Evolutionary conservation across 345 rosid genomes (phyloP).

Genomic region (Garcia nutans): DNA sequence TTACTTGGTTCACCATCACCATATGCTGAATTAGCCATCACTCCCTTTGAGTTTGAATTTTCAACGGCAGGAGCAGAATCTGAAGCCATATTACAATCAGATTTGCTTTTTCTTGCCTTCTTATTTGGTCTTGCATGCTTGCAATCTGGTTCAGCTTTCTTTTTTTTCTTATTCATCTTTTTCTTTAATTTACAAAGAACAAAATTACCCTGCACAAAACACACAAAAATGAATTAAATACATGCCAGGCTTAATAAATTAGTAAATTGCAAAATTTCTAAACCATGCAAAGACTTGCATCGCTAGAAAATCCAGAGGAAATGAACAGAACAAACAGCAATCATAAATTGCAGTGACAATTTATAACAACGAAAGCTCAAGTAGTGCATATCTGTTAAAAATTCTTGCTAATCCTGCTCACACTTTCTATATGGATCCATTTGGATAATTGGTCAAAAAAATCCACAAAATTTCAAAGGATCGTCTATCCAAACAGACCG

Average conservation of each 20-base stretch:
- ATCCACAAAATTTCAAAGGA: no score
- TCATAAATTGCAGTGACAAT: no score
- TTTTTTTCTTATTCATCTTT: background rate
- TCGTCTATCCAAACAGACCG: no score
- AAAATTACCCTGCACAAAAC: constrained; percentile 22
- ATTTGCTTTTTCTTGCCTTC: background rate
- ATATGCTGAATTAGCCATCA: background rate
- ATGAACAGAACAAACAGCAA: no score
- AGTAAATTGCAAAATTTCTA: background rate
- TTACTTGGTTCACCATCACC: background rate
- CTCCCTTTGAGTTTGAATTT: background rate
- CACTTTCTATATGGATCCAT: no score
- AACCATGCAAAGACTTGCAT: no score
- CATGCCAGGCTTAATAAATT: background rate
- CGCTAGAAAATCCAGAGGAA: no score
- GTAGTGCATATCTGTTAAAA: no score
- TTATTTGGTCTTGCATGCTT: background rate
- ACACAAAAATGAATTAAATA: background rate
- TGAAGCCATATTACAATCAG: background rate
- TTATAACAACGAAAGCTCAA: no score
- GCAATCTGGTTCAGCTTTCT: background rate
- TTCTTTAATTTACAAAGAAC: constrained; percentile 33
- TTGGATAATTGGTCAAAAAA: no score
- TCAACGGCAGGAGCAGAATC: background rate
- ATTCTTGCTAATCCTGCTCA: no score